Evolutionary conservation across 148 eudicot species (phyloP), one percentile per base, ranked within the genome.

Genomic region (Cornus florida): DNA sequence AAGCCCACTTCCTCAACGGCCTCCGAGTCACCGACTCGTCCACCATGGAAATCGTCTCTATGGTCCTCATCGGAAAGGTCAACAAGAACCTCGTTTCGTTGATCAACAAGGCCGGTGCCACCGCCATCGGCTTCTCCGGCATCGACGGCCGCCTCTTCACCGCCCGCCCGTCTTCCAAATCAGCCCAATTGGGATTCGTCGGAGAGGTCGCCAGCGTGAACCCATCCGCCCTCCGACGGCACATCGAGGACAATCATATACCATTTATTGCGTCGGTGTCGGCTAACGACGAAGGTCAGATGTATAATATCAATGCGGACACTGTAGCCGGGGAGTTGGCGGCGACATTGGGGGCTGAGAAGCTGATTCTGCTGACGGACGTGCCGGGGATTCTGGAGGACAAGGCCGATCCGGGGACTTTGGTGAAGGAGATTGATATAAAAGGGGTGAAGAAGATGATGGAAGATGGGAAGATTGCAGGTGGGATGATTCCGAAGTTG

Each of bases 401-500:
- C 60, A 86, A 85, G 74, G 81, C 92, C 17, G 88, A 92, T 68
- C 85, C 89, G 0, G 69, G 79, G 62, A 93, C 89, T 83, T 83
- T 93, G 88, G 92, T 92, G 67, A 93, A 83, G 88, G 87, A 92
- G 75, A 87, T 93, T 71, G 92, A 93, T 80, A 89, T 92, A 66
- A 85, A 87, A 75, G 98, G 95, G 75, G 87, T 90, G 32, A 90
- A 89, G 87, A 86, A 75, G 83, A 90, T 93, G 96, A 75, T 87
- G 74, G 90, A 80, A 0, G 94, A 90, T 2, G 98, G 97, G 72
- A 89, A 86, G 82, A 89, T 93, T 43, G 95, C 89, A 0, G 97
- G 95, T 14, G 97, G 97, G 64, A 93, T 93, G 97, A 93, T 93
- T 38, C 97, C 97, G 0, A 93, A 93, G 80, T 95, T 93, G 76